Evolutionary conservation across 805 yeast species (phyloP), one percentile per base, ranked within the genome.

Genomic region (Torulaspora microellipsoides): DNA sequence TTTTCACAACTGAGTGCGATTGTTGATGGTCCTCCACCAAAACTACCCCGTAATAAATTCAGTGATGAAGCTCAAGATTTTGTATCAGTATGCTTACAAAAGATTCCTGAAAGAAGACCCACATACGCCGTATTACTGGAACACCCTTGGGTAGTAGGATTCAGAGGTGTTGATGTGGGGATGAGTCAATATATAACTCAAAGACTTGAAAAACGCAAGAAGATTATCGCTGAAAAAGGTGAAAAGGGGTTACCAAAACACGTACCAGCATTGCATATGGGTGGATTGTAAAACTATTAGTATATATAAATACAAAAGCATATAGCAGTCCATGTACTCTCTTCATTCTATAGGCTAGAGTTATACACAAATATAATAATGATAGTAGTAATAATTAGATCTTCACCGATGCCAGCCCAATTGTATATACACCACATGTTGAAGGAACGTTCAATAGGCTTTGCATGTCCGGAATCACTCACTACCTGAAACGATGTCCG

Each of bases 21-120:
- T 56, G 97, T 93, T n/a, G 95, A 87, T 60, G 96, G 95, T 9
- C 89, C 85, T 23, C 88, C 96, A 3, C 96, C 96, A n/a, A 69
- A 70, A 36, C 69, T 89, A 41, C 90, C 90, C 13, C 66, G 71
- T 2, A 76, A 65, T 40, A 68, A 66, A 54, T 93, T 77, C 60
- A 78, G 90, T 1, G 62, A 71, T n/a, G 83, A 82, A 40, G 98
- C 97, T 0, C 83, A 80, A 54, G 78, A 81, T 51, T 93, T 93
- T 64, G 95, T 91, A 9, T 71, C 72, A 10, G 74, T 78, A 46
- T 85, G 93, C 65, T 70, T 93, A 44, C 81, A 81, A 55, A 93
- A 91, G 66, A 76, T 77, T 43, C 95, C 99, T 1, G 77, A 78
- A 25, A 69, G 77, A 47, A 77, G 99, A 53, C 96, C 97, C 13